A percentile compares a stretch with the other conserved stretches of the same genome.
phyloP scores from a whole-genome alignment of 495 filamentous ascomycete genomes.

The Extremus antarcticus region DNA sequence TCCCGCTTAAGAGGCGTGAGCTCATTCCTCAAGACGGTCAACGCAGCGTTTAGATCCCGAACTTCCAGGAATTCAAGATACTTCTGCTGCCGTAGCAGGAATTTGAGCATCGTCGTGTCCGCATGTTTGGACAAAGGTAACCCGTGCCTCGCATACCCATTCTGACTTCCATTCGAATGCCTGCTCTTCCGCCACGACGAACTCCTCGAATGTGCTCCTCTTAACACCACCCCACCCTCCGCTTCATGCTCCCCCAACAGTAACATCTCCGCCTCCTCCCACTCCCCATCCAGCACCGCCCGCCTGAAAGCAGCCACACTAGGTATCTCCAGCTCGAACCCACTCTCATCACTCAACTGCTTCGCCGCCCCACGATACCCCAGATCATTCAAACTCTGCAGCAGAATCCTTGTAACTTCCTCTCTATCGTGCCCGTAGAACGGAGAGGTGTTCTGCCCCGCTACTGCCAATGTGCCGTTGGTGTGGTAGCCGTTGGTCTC shows the following conservation, averaged over 20 bases:
- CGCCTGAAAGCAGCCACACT: constrained; percentile 73
- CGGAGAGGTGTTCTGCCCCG: constrained; percentile 31
- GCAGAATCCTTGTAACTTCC: constrained; percentile 85
- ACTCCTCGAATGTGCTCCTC: constrained; percentile 17
- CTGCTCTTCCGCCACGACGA: constrained; percentile 10
- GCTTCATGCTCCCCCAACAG: constrained; percentile 45
- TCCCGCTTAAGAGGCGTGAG: constrained; percentile 80
- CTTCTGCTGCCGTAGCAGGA: constrained; percentile 85
- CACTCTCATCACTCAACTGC: constrained; percentile 67
- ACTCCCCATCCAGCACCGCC: constrained; percentile 72
- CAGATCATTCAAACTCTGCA: constrained; percentile 79
- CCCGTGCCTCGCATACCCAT: constrained; percentile 23
- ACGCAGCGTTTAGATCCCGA: constrained; percentile 57
- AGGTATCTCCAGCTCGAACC: constrained; percentile 75
- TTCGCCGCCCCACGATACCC: constrained; percentile 71
- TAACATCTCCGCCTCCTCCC: constrained; percentile 73
- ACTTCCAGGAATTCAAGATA: constrained; percentile 83
- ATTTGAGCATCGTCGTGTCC: constrained; percentile 53
- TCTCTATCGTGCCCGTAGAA: constrained; percentile 82
- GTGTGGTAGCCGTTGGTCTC: constrained; percentile 40
- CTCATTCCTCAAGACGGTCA: constrained; percentile 74
- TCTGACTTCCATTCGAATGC: constrained; percentile 23
- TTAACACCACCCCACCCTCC: constrained; percentile 27
- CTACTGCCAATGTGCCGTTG: constrained; percentile 24
- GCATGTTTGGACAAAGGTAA: constrained; percentile 47